Conservation (phyloP, 768 basidiomycete genomes). For the Mycena chlorophos region DNA sequence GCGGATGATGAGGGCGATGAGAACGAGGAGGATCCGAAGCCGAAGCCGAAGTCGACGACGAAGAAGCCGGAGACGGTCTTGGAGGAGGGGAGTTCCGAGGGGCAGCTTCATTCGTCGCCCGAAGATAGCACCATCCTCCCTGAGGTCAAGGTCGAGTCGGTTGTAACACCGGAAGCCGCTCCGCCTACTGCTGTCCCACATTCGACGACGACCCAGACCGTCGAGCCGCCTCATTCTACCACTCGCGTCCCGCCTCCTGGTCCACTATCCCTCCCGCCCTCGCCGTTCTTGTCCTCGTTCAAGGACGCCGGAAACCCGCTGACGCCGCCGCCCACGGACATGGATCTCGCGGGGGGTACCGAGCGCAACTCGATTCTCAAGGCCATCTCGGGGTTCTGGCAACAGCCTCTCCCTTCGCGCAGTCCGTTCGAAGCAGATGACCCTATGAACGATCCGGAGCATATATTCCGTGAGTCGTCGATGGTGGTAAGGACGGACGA, state of each 20-base stretch:
- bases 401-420: conserved; percentile 51
- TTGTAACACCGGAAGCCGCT: conserved; percentile 24
- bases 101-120: no score
- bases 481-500: conserved; percentile 97
- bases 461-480: conserved; percentile 90
- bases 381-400: conserved; percentile 82
- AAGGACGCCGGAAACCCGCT: conserved; percentile 39
- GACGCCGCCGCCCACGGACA: conserved; percentile 53
- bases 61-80: neutral
- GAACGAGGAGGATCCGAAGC: conserved; percentile 41
- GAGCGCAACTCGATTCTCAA: conserved; percentile 79
- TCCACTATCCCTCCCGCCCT: conserved; percentile 51
- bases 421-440: conserved; percentile 64
- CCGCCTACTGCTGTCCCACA: conserved; percentile 22
- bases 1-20: conserved; percentile 58
- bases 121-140: conserved; percentile 21
- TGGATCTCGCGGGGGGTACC: conserved; percentile 52
- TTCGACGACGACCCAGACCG: conserved; percentile 2
- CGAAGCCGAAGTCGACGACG: conserved; percentile 24
- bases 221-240: neutral
- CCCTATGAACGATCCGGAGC: conserved; percentile 77
- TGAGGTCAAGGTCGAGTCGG: conserved; percentile 29
- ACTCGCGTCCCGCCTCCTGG: conserved; percentile 24
- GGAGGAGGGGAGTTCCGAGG: no score
- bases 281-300: conserved; percentile 51